Evolutionary conservation across 2,329 filamentous ascomycete genomes (phyloP), one percentile per base, ranked within the genome.

Genomic region (Arachnomyces sp.): DNA sequence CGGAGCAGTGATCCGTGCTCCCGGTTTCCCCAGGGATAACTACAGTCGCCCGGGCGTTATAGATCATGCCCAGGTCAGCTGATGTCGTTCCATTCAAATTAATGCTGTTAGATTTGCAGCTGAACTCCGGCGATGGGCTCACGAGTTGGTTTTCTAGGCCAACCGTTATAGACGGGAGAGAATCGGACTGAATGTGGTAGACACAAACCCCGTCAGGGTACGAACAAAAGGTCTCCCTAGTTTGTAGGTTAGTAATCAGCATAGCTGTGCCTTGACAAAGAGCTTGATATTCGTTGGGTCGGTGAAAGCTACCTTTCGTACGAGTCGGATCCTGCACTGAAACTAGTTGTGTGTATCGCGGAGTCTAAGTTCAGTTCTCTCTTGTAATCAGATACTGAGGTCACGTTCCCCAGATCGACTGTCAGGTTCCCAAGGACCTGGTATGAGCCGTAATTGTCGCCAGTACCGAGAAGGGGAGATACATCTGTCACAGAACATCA

Each of bases 91-190:
- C 64, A 3, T 50, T 46, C 3, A 67, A 43, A 7, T 57, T 55
- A 3, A 60, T 52, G 18, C 55, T 54, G 1, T 54, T 55, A 8
- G 51, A 38, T 1, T 50, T 53, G 36, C 68, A 71, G 1, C 51
- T 59, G 1, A 49, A 40, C 3, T 58, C 55, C 13, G 57, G 50
- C 4, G 44, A 45, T 1, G 49, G 21, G 4, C 57, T 49, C 1
- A 62, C 50, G 2, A 68, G 53, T 7, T 53, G 44, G 42, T 75
- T 74, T 15, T 68, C 63, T 2, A 75, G 52, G 2, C 48, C 50
- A 7, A 76, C 39, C 0, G 55, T 56, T 1, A 76, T 46, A 0
- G 37, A 43, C 2, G 73, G 71, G 2, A 76, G 52, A 0, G 45
- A 35, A 1, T 50, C 49, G 0, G 62, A 60, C 1, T 42, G 38